Percentiles rank a stretch among this genome's conserved stretches.
These are phyloP conservation scores for Tylopilus cervinicoccineus DNA, from an alignment of 768 basidiomycete species.

Conservation along the genomic window DNA sequence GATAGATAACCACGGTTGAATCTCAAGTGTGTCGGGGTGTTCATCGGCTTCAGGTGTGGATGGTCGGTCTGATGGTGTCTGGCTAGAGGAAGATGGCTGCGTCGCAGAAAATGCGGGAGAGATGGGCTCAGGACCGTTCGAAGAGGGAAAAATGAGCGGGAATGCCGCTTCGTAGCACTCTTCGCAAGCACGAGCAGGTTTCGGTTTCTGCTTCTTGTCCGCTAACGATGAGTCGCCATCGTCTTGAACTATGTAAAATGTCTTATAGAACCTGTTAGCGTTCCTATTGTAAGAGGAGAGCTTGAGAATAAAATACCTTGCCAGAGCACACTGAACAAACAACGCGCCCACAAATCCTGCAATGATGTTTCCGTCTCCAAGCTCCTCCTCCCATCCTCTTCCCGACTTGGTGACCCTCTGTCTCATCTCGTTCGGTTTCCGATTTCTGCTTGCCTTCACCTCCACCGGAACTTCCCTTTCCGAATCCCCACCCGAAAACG, in stretches of 20 bases:
- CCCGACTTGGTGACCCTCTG: conserved; percentile 4
- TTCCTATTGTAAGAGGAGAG: not conserved
- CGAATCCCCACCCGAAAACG: conserved; percentile 26
- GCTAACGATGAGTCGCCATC: conserved; percentile 35
- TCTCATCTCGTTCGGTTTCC: conserved; percentile 5
- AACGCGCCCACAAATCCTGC: conserved; percentile 79
- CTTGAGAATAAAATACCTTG: conserved; percentile 41
- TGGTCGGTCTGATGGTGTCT: conserved; percentile 11
- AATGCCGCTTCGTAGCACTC: conserved; percentile 87
- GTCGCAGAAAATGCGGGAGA: conserved; percentile 6
- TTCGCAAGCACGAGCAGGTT: conserved; percentile 78
- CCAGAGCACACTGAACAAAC: conserved; percentile 84
- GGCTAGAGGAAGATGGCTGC: conserved; percentile 7
- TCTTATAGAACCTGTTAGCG: conserved; percentile 41
- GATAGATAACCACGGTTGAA: conserved; percentile 31
- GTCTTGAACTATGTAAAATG: conserved; percentile 64
- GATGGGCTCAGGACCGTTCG: not conserved
- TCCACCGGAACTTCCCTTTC: conserved; percentile 37
- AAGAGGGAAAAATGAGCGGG: conserved; percentile 38
- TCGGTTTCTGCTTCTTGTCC: conserved; percentile 42
- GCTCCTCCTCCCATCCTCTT: conserved; percentile 17
- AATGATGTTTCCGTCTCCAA: conserved; percentile 74
- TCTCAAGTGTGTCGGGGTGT: conserved; percentile 7
- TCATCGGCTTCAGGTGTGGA: conserved; percentile 21
- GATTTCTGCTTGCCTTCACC: conserved; percentile 13